These are phyloP conservation scores for Vaccinium myrtillus DNA, from an alignment of 148 eudicot species.

Conservation along the genomic window DNA sequence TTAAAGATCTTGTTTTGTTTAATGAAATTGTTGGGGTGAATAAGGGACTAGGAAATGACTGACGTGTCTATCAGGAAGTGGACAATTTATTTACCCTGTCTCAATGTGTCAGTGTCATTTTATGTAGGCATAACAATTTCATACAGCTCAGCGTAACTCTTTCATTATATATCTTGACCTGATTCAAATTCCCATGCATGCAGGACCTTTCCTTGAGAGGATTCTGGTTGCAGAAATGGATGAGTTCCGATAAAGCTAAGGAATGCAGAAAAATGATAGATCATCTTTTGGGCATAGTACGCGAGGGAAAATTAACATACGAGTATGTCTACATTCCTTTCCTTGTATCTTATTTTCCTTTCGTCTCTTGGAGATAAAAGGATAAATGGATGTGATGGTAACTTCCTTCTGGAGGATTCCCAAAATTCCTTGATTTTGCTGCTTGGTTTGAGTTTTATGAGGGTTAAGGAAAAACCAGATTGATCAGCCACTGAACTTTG, in stretches of 20 bases:
- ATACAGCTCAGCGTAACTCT: background rate
- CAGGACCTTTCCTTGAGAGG: conserved; percentile 90
- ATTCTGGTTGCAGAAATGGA: conserved; percentile 87
- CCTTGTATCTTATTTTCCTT: background rate
- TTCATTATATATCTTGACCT: background rate
- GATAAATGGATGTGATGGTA: background rate
- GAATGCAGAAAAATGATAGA: conserved; percentile 80
- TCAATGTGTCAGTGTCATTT: background rate
- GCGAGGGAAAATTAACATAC: conserved; percentile 71
- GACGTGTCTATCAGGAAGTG: background rate
- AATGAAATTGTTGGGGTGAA: background rate
- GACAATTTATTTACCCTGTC: background rate
- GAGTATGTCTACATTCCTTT: conserved; percentile 48
- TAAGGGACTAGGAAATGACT: background rate
- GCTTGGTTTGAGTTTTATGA: background rate
- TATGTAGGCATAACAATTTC: background rate
- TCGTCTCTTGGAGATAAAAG: background rate
- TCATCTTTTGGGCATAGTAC: conserved; percentile 56
- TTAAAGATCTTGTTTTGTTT: background rate
- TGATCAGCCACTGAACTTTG: background rate
- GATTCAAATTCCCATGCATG: conserved; percentile 15
- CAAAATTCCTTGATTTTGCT: background rate
- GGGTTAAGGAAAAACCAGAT: background rate
- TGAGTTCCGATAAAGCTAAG: conserved; percentile 60
- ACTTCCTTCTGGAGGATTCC: background rate